phyloP scores from a whole-genome alignment of 106 monocot species.

The Phalaenopsis aphrodite region DNA sequence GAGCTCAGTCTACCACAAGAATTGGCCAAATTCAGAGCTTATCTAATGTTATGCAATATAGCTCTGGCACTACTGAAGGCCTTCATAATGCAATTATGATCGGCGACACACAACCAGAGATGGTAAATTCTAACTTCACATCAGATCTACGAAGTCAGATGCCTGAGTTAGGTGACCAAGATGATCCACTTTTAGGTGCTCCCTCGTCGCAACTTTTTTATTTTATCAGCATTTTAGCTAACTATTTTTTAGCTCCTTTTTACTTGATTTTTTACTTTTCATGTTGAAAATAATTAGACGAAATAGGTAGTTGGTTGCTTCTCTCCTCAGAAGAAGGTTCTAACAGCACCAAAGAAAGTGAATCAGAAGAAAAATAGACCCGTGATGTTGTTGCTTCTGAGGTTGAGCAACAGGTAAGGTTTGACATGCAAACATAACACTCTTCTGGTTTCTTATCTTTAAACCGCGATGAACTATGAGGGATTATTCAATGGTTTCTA shows the following conservation, averaged over 20 bases:
- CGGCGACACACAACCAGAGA: conserved; percentile 15
- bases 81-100: conserved; percentile 3
- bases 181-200: neutral
- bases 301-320: neutral
- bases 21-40: conserved; percentile 7
- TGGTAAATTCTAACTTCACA: neutral
- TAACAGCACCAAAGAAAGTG: neutral
- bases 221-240: neutral
- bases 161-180: neutral
- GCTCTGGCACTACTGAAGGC: neutral
- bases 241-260: neutral
- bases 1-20: conserved; percentile 15
- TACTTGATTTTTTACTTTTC: neutral
- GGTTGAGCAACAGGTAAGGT: conserved; percentile 16
- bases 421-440: neutral
- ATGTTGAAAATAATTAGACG: neutral
- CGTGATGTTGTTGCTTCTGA: neutral
- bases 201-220: neutral
- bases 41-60: conserved; percentile 3
- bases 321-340: neutral
- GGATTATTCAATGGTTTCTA: neutral
- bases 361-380: neutral
- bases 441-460: conserved; percentile 2
- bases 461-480: neutral
- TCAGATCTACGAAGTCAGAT: conserved; percentile 2